Base-by-base conservation (phyloP, 2,329 filamentous ascomycete genomes). In the Colletotrichum chrysophilum region DNA sequence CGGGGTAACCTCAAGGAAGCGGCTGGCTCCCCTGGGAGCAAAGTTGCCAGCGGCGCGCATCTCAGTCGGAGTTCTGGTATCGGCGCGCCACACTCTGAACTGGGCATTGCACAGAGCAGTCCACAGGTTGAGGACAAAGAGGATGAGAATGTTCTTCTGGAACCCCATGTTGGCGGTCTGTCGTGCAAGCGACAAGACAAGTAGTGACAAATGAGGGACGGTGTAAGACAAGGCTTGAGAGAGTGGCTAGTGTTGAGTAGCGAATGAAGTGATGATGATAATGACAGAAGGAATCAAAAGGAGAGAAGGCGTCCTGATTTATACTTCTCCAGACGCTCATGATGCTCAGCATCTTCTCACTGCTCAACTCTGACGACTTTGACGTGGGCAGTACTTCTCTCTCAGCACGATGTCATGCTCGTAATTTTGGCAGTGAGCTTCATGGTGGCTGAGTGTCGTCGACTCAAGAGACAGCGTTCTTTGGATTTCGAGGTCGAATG, bases 1-100 rank as follows among this genome's bases (percentile, higher is more conserved):
- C 43, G 43, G 43, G 0, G 43, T 52, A 5, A 52, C 43, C 0
- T 52, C 43, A 21, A 52, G 43, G 0, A 21, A 2, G 0, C n/a
- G 0, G 43, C 43, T 52, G n/a, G 43, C 43, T 21, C 43, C n/a
- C 0, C 43, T 52, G 1, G 43, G 43, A 2, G 43, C 43, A 21
- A 52, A 52, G 0, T 52, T 52, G 10, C 43, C 43, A 52, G 43
- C 43, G 1, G 43, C 43, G n/a, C 43, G 43, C 43, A 21, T 52
- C 6, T 52, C 43, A 52, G 43, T 52, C 0, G 43, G 43, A 4
- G 43, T 52, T 0, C 43, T 52, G 43, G 43, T 52, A 48, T 52
- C 43, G n/a, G 43, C 43, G 10, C 43, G 43, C 43, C 43, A 52
- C 5, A 52, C n/a, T 21, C 43, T 52, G n/a, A 52, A 52, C 43